A percentile compares a stretch with the other conserved stretches of the same genome.
Evolutionary conservation across 192 early-diverging fungal species (phyloP).

Genomic region (Chytriomyces confervae): DNA sequence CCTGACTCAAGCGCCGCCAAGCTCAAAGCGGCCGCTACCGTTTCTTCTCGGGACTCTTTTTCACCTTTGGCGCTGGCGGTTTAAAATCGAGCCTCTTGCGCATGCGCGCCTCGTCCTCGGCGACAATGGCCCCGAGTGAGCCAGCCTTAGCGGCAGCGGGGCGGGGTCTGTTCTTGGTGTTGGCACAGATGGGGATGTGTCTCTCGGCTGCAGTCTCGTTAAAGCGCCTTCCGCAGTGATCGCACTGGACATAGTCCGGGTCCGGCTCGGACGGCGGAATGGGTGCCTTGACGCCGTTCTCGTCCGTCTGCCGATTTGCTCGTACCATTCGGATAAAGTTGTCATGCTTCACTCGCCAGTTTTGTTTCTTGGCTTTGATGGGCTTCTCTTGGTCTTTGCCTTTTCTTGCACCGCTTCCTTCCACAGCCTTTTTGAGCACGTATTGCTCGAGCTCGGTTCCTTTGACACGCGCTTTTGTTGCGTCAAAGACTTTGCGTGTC

Average conservation of each 20-base stretch:
- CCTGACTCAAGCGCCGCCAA: neutral
- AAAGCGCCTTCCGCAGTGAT: constrained; percentile 56
- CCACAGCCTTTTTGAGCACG: constrained; percentile 12
- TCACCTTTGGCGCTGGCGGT: constrained; percentile 26
- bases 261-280: constrained; percentile 41
- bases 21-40: neutral
- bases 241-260: constrained; percentile 53
- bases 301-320: constrained; percentile 34
- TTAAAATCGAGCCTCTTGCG: constrained; percentile 37
- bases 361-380: constrained; percentile 36
- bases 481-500: constrained; percentile 58
- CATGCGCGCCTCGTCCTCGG: constrained; percentile 37
- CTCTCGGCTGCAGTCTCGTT: constrained; percentile 54
- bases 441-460: constrained; percentile 64
- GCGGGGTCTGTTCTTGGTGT: constrained; percentile 47
- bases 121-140: neutral
- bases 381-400: neutral
- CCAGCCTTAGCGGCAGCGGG: constrained; percentile 11
- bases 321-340: constrained; percentile 57
- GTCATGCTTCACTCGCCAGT: constrained; percentile 58
- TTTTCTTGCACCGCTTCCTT: constrained; percentile 12
- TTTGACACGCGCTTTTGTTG: constrained; percentile 50
- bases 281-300: neutral
- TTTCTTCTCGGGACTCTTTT: constrained; percentile 26
- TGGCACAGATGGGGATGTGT: constrained; percentile 60